Base-by-base conservation (phyloP, 1,284 basidiomycete species). In the Puccinia novopanici region DNA sequence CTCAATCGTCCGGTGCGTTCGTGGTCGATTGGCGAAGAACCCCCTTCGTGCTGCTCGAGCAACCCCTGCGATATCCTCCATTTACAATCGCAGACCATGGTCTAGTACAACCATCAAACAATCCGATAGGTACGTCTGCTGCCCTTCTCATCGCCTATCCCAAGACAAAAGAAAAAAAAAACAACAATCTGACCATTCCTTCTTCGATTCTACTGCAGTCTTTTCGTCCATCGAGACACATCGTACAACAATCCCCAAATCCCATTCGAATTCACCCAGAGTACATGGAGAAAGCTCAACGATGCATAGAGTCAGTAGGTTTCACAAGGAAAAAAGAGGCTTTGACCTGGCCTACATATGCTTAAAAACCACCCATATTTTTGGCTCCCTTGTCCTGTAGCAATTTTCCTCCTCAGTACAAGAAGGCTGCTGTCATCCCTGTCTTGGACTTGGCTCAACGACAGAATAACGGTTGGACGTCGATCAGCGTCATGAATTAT, bases 401-500 rank as follows among this genome's bases (percentile, higher is more conserved):
- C 54, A 91, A 91, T 84, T 99, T 99, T 88, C 96, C 96, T 5
- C 89, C 92, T 72, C 96, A 99, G 87, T 98, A 98, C 90, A 96
- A 95, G 89, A 98, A 98, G 87, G 87, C 87, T 0, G 97, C 97
- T 48, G 92, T 95, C 84, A 98, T 99, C 85, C 96, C 97, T 59
- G 89, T 99, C 52, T 91, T 99, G 81, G 95, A 99, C 87, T 89
- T 99, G 61, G 96, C 92, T 1, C 97, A 99, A 88, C 90, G 94
- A 83, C 97, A 99, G 87, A 98, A 99, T 88, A 93, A 94, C 84
- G 95, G 94, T 84, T 99, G 94, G 94, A 96, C 95, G n/a, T 94
- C 92, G 85, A 96, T 99, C 84, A 93, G 92, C 84, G 95, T 96
- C 82, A 99, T 99, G 96, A 98, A 99, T 88, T 93, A 95, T 84